Evolutionary conservation across 495 filamentous ascomycete species (phyloP).

Genomic region (Podospora pseudocomata): DNA sequence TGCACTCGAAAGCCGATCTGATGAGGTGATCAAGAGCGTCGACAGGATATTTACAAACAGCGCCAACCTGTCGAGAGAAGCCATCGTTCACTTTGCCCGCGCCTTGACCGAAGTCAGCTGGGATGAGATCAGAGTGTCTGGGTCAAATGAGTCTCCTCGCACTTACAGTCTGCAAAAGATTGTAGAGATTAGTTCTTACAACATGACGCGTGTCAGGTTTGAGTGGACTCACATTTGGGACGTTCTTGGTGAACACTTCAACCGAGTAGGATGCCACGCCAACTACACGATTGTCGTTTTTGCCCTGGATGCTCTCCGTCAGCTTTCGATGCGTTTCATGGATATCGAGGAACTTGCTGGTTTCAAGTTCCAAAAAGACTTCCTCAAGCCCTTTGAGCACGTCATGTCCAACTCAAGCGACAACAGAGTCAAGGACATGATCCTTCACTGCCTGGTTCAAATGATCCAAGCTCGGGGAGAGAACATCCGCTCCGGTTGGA

Average conservation of each 20-base stretch:
- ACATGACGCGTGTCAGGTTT: slow-evolving; percentile 96
- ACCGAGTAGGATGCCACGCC: slow-evolving; percentile 89
- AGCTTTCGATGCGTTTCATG: slow-evolving; percentile 97
- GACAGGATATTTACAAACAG: slow-evolving; percentile 96
- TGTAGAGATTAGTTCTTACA: slow-evolving; percentile 98
- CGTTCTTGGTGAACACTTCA: slow-evolving; percentile 95
- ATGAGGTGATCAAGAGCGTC: slow-evolving; percentile 87
- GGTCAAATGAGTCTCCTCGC: slow-evolving; percentile 87
- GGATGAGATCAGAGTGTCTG: slow-evolving; percentile 97
- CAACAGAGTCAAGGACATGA: slow-evolving; percentile 95
- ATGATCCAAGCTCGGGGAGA: slow-evolving; percentile 97
- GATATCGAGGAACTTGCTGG: slow-evolving; percentile 96
- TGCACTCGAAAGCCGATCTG: slow-evolving; percentile 84
- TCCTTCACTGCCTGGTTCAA: slow-evolving; percentile 91
- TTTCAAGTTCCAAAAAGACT: slow-evolving; percentile 99
- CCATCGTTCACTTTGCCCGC: slow-evolving; percentile 95
- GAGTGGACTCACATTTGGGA: slow-evolving; percentile 98
- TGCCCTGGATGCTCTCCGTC: slow-evolving; percentile 87
- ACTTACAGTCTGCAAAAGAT: slow-evolving; percentile 97
- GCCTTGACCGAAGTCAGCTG: slow-evolving; percentile 95
- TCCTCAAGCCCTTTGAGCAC: slow-evolving; percentile 96
- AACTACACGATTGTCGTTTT: slow-evolving; percentile 97
- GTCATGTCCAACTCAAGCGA: slow-evolving; percentile 90
- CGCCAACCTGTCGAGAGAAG: slow-evolving; percentile 85
- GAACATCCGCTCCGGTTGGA: slow-evolving; percentile 96